These are phyloP conservation scores for Pleurotus cornucopiae DNA, from an alignment of 768 basidiomycete species.

Conservation along the genomic window DNA sequence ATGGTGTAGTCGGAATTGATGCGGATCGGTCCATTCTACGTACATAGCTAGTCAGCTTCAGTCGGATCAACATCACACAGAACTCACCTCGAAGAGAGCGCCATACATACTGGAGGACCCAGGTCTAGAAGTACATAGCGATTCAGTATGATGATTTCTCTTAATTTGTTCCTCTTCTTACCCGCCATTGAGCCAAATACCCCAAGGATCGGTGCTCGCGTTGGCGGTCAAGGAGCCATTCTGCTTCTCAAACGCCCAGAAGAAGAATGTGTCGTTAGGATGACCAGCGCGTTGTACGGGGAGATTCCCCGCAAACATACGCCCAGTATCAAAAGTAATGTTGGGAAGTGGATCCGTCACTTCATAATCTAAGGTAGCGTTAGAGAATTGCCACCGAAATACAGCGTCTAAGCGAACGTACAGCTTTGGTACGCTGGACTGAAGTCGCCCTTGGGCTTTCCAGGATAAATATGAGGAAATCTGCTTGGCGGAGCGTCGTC, in stretches of 20 bases:
- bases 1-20: constrained; percentile 48
- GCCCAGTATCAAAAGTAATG: constrained; percentile 47
- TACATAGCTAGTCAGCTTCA: not conserved
- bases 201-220: constrained; percentile 53
- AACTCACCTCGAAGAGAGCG: constrained; percentile 56
- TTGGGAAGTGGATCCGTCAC: constrained; percentile 56
- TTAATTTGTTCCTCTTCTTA: constrained; percentile 22
- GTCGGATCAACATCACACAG: not conserved
- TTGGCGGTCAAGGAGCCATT: constrained; percentile 50
- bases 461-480: constrained; percentile 46
- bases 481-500: constrained; percentile 31
- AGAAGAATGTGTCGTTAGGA: constrained; percentile 65
- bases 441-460: constrained; percentile 42
- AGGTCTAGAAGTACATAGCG: constrained; percentile 33
- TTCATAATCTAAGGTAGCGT: constrained; percentile 44
- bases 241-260: constrained; percentile 56
- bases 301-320: constrained; percentile 63
- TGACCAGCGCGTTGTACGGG: constrained; percentile 55
- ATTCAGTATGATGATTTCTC: not conserved
- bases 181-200: constrained; percentile 75
- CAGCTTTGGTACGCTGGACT: constrained; percentile 61
- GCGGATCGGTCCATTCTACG: constrained; percentile 66
- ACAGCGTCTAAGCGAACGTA: constrained; percentile 23
- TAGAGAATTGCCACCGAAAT: not conserved
- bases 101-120: constrained; percentile 70